Conservation (phyloP, 106 monocot species). For the Platanthera zijinensis region DNA sequence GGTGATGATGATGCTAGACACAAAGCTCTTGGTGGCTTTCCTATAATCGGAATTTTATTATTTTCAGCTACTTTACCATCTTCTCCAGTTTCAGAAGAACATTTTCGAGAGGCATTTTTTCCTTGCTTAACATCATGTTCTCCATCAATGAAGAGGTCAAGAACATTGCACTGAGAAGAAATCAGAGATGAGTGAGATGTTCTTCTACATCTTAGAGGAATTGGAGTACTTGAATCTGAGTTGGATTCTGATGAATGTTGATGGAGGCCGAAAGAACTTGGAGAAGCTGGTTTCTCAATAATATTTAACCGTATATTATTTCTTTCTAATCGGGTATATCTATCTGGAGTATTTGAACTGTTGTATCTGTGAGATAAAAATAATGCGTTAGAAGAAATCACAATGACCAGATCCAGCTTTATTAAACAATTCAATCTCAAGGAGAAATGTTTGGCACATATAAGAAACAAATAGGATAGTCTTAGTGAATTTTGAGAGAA, state of each 20-base stretch:
- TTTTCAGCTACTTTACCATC: conserved; percentile 28
- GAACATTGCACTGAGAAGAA: conserved; percentile 11
- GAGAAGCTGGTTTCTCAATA: conserved; percentile 26
- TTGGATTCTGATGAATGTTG: conserved; percentile 20
- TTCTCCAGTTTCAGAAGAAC: conserved; percentile 8
- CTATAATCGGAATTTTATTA: conserved; percentile 21
- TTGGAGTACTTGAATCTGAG: conserved; percentile 34
- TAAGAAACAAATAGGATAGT: neutral
- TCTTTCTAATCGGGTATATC: conserved; percentile 13
- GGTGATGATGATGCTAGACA: conserved; percentile 49
- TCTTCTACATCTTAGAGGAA: conserved; percentile 37
- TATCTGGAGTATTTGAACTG: conserved; percentile 23
- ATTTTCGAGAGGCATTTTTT: conserved; percentile 10
- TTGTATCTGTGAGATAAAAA: conserved; percentile 8
- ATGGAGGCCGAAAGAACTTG: conserved; percentile 17
- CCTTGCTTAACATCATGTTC: conserved; percentile 24
- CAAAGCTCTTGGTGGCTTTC: conserved; percentile 51
- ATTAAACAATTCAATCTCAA: neutral
- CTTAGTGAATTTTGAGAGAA: no score
- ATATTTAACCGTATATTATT: conserved; percentile 10
- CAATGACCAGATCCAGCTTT: neutral
- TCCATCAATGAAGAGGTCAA: conserved; percentile 52
- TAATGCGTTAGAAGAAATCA: neutral
- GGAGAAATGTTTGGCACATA: neutral
- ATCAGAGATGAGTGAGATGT: conserved; percentile 15